Evolutionary conservation across 805 yeast genomes (phyloP).

Genomic region (Phaffomyces antillensis): DNA sequence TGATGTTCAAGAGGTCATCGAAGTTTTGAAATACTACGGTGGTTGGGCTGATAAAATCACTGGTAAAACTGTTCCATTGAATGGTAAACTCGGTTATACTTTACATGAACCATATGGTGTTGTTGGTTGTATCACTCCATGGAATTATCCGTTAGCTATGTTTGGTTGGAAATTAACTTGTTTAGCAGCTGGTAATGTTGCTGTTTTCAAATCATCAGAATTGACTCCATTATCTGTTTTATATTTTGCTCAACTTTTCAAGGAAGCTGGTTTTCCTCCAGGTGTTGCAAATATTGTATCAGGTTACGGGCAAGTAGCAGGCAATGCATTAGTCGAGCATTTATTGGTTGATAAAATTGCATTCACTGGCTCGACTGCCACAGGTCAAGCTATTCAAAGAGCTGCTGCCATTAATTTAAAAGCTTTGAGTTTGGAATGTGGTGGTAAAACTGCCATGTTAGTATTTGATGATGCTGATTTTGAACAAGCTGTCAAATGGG

Average conservation of each 20-base stretch:
- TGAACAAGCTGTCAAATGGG: conserved; percentile 44
- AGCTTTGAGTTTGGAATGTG: conserved; percentile 44
- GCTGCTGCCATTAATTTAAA: conserved; percentile 38
- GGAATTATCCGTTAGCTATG: conserved; percentile 47
- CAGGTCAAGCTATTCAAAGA: conserved; percentile 37
- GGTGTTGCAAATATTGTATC: conserved; percentile 43
- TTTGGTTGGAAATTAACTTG: conserved; percentile 44
- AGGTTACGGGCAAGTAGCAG: conserved; percentile 39
- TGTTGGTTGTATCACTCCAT: conserved; percentile 45
- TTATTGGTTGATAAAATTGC: conserved; percentile 43
- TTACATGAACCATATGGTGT: conserved; percentile 49
- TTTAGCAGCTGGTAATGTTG: conserved; percentile 40
- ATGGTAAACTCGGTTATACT: conserved; percentile 47
- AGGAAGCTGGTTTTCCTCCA: conserved; percentile 41
- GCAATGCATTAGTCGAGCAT: conserved; percentile 40
- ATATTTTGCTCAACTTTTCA: conserved; percentile 34
- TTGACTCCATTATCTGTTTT: conserved; percentile 43
- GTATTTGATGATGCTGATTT: conserved; percentile 42
- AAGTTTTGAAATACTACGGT: conserved; percentile 56
- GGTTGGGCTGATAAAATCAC: conserved; percentile 69
- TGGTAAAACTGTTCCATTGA: conserved; percentile 60
- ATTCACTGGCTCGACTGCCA: conserved; percentile 48
- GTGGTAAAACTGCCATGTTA: conserved; percentile 44
- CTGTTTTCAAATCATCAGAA: conserved; percentile 42
- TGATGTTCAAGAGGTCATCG: conserved; percentile 54